These are phyloP conservation scores for Podaxis sp. DNA, from an alignment of 768 basidiomycete species.

Conservation along the genomic window DNA sequence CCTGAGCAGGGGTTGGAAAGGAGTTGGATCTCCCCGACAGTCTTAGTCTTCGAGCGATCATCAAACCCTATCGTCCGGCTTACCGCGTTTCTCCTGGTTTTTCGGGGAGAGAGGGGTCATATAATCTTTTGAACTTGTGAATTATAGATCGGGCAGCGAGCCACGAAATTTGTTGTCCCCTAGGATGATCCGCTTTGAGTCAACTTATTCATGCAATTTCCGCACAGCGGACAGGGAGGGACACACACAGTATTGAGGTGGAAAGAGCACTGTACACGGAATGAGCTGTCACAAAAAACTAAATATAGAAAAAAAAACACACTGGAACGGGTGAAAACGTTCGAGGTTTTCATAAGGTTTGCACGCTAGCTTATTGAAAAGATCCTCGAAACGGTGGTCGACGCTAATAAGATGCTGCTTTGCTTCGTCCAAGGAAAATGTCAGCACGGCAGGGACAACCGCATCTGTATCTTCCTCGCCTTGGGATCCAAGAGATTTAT, in stretches of 20 bases:
- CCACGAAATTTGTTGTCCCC: conserved; percentile 84
- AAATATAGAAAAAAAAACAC: conserved; percentile 11
- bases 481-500: conserved; percentile 1
- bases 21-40: conserved; percentile 13
- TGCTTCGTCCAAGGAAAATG: conserved; percentile 75
- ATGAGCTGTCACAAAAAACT: background rate
- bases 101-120: conserved; percentile 70
- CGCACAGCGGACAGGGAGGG: background rate
- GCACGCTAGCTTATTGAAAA: conserved; percentile 66
- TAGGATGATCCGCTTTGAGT: conserved; percentile 18
- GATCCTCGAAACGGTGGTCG: conserved; percentile 65
- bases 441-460: conserved; percentile 64
- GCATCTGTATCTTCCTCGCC: conserved; percentile 17
- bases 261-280: conserved; percentile 50
- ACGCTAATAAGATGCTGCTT: conserved; percentile 62
- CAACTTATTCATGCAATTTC: background rate
- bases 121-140: conserved; percentile 75
- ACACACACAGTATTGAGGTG: conserved; percentile 64
- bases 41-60: background rate
- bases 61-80: background rate
- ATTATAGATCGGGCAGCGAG: conserved; percentile 79
- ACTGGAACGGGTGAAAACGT: conserved; percentile 81
- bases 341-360: conserved; percentile 75
- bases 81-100: conserved; percentile 23
- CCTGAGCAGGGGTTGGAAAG: conserved; percentile 72